phyloP scores from a whole-genome alignment of 306 rosid genomes.

The Comarum palustre region DNA sequence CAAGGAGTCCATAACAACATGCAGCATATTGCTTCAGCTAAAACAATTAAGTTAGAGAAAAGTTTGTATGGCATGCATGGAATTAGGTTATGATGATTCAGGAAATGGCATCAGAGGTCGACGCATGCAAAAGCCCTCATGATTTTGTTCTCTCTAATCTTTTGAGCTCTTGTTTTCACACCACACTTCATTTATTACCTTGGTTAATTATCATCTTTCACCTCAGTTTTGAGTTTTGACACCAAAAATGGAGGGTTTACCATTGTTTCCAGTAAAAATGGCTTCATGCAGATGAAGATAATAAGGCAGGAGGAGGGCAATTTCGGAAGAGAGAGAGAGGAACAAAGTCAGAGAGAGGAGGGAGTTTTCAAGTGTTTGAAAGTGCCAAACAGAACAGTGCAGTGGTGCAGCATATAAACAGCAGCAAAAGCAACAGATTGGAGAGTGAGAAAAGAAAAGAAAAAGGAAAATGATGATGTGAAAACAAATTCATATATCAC shows the following conservation, averaged over 20 bases:
- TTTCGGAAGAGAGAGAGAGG: background rate
- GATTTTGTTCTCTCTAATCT: slow-evolving; percentile 10
- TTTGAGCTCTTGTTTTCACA: background rate
- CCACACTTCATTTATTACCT: background rate
- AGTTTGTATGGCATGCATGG: background rate
- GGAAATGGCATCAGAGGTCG: slow-evolving; percentile 1
- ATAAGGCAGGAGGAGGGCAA: background rate
- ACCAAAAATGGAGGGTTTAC: background rate
- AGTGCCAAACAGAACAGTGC: slow-evolving; percentile 45
- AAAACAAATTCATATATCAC: slow-evolving; percentile 28
- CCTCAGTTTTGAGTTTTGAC: background rate
- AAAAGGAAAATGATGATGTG: slow-evolving; percentile 37
- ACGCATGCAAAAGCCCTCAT: slow-evolving; percentile 19
- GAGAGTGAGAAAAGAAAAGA: slow-evolving; percentile 15
- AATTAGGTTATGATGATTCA: slow-evolving; percentile 3
- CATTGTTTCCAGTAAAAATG: background rate
- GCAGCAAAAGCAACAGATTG: slow-evolving; percentile 37
- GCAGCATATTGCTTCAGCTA: slow-evolving; percentile 13
- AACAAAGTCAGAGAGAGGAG: slow-evolving; percentile 25
- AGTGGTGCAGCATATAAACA: slow-evolving; percentile 30
- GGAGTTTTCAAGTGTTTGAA: slow-evolving; percentile 37
- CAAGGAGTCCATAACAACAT: background rate
- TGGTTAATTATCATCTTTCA: background rate
- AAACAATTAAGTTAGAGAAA: slow-evolving; percentile 5
- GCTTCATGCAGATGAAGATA: background rate